Base-by-base conservation (phyloP, 2,329 filamentous ascomycete species). In the Fusarium torulosum region DNA sequence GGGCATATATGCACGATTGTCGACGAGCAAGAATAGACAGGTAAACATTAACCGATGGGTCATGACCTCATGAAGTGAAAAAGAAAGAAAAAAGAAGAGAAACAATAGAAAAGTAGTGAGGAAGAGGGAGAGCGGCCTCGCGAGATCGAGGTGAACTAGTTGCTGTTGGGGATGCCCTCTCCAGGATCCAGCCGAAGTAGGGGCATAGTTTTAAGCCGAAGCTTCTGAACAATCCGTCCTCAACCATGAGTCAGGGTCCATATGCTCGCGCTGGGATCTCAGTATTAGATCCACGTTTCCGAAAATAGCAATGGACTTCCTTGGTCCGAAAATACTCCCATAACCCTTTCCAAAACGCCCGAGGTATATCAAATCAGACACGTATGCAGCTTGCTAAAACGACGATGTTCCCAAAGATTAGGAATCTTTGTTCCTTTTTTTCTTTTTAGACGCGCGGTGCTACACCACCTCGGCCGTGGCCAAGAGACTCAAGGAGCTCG, bases 401-500 rank as follows among this genome's bases (percentile, higher is more conserved):
- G 60, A 68, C 65, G 45, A 70, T 45, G 66, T 60, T 56, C 41
- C 49, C 46, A 46, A 40, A 64, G 37, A 71, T 55, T 20, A 37
- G 20, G 35, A 38, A 54, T 61, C 19, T 44, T 54, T 45, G n/a
- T 35, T 25, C 21, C 53, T 38, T 23, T 27, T 19, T 35, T 38
- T 44, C 7, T 31, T 46, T 31, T 83, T 76, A 88, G 49, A 88
- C 82, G 15, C 81, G 82, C 29, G 86, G 82, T 40, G 86, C 86
- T 31, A 80, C 83, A 17, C 82, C 84, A 15, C 82, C 74, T 59
- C 82, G 79, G 31, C 80, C 81, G 62, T 82, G 82, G 43, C 82
- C 81, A 17, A 89, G 75, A 19, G 83, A 85, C 71, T 86, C 83
- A 9, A 89, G 78, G 37, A 89, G 81, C 75, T 90, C 85, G 51